A percentile compares a stretch with the other conserved stretches of the same genome.
phyloP scores from a whole-genome alignment of 139 green algal species.

The Asterochloris erici region DNA sequence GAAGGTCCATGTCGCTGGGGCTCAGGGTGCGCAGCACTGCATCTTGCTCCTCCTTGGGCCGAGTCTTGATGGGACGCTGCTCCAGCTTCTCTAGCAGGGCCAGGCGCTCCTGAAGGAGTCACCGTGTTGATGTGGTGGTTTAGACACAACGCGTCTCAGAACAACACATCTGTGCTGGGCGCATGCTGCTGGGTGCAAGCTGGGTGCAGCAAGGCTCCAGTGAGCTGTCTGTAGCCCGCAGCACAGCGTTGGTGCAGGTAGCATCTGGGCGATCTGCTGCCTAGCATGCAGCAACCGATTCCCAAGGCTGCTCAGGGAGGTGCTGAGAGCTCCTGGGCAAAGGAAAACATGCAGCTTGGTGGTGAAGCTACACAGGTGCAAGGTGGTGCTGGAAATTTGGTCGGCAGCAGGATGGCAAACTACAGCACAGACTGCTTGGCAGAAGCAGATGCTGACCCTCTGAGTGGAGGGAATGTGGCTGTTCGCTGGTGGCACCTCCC shows the following conservation, averaged over 20 bases:
- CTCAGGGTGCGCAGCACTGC: background rate
- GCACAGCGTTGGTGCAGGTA: background rate
- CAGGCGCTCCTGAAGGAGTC: conserved; percentile 25
- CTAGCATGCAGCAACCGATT: no score
- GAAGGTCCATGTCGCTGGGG: background rate
- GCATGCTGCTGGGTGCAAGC: no score
- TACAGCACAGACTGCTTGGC: no score
- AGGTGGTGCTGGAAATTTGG: no score
- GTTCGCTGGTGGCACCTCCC: conserved; percentile 20
- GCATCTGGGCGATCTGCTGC: background rate
- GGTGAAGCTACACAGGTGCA: no score
- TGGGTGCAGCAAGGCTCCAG: no score
- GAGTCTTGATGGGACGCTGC: conserved; percentile 41
- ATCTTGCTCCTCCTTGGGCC: conserved; percentile 36
- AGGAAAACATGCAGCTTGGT: no score
- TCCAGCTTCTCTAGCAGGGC: conserved; percentile 39
- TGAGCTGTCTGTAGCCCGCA: no score
- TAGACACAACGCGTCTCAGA: background rate
- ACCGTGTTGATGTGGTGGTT: background rate
- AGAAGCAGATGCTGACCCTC: conserved; percentile 1
- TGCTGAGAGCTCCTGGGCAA: no score
- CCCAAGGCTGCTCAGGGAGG: no score
- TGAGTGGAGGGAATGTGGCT: conserved; percentile 28
- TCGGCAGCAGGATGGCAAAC: no score
- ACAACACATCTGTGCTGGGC: background rate